Conservation (phyloP, 192 early-diverging fungal species). For the Chytriomyces confervae region DNA sequence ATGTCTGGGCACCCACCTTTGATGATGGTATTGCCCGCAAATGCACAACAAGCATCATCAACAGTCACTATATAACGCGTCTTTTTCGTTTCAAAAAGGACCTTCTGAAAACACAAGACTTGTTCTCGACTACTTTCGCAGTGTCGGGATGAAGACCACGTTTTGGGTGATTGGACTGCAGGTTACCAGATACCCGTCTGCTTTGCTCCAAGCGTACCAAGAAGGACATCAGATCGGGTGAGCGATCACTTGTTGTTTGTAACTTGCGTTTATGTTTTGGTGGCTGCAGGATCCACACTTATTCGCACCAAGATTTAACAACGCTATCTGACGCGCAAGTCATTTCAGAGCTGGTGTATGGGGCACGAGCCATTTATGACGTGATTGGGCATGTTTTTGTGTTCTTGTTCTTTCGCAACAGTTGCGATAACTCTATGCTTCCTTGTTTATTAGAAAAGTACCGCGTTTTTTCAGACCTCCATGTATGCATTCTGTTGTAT, state of each 20-base stretch:
- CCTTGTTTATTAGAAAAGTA: too few species aligned
- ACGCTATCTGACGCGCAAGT: slow-evolving; percentile 70
- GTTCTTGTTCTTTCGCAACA: too few species aligned
- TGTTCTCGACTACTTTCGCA: background rate
- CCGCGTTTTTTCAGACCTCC: too few species aligned
- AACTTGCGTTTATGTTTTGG: too few species aligned
- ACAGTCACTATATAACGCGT: background rate
- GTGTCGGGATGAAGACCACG: too few species aligned
- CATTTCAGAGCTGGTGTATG: slow-evolving; percentile 72
- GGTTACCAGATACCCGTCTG: too few species aligned
- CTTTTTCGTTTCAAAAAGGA: background rate
- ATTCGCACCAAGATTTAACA: slow-evolving; percentile 63
- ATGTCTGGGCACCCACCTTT: background rate
- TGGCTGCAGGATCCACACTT: slow-evolving; percentile 42
- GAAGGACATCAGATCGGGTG: too few species aligned
- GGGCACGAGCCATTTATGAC: slow-evolving; percentile 45
- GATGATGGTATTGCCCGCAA: background rate
- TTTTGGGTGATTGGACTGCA: too few species aligned
- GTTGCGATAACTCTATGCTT: too few species aligned
- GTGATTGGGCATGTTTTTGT: slow-evolving; percentile 32
- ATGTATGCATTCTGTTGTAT: too few species aligned
- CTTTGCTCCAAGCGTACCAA: too few species aligned
- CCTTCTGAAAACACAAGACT: background rate
- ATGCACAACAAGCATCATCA: background rate
- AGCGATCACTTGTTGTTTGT: too few species aligned